These are phyloP conservation scores for Parastagonospora avenae DNA, from an alignment of 2,329 filamentous ascomycete species.

Conservation along the genomic window DNA sequence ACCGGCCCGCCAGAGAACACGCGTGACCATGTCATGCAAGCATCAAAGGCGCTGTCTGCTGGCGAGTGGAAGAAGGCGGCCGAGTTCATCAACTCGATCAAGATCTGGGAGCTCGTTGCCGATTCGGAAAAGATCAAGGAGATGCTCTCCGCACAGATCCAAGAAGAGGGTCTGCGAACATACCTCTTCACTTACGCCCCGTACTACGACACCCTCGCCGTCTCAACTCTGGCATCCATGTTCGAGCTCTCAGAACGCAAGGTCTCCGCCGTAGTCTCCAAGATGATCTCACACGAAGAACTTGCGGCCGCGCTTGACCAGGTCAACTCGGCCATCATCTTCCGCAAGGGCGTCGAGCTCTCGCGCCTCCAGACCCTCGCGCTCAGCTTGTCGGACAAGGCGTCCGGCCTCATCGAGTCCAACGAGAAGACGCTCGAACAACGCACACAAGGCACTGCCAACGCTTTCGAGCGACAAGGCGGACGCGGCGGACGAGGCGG, in stretches of 20 bases:
- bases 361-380: constrained; percentile 94
- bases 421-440: constrained; percentile 98
- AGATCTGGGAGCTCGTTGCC: constrained; percentile 99
- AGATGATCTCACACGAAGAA: constrained; percentile 99
- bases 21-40: constrained; percentile 98
- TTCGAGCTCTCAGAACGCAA: constrained; percentile 92
- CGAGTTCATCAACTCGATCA: constrained; percentile 93
- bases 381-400: constrained; percentile 93
- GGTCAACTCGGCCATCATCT: constrained; percentile 95
- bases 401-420: constrained; percentile 90
- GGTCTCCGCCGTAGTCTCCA: constrained; percentile 92
- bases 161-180: constrained; percentile 96
- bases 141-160: constrained; percentile 97
- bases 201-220: constrained; percentile 95
- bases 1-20: constrained; percentile 98
- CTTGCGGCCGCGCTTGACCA: constrained; percentile 95
- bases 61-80: constrained; percentile 99
- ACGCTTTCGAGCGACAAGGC: constrained; percentile 92
- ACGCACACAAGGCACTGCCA: constrained; percentile 91
- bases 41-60: constrained; percentile 92
- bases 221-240: constrained; percentile 86
- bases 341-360: constrained; percentile 98
- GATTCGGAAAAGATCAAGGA: constrained; percentile 90
- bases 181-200: constrained; percentile 99
- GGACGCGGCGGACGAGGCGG: constrained; percentile 67